Evolutionary conservation across 129 eudicot species (phyloP).

Genomic region (Erigeron canadensis): DNA sequence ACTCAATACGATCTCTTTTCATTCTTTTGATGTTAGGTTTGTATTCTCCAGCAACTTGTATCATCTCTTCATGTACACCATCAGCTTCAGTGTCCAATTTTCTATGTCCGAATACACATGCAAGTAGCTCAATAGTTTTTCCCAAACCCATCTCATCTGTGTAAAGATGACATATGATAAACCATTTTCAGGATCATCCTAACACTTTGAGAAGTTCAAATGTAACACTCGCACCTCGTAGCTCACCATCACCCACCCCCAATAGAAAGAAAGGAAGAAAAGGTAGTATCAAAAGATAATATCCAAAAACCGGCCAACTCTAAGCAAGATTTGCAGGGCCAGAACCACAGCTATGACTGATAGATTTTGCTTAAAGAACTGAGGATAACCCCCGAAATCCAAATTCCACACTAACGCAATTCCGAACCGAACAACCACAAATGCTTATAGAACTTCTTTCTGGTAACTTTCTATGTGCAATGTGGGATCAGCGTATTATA

Average conservation of each 20-base stretch:
- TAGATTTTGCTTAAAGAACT: background rate
- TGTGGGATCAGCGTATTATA: background rate
- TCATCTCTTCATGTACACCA: slow-evolving; percentile 29
- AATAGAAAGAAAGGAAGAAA: no score
- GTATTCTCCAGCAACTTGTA: slow-evolving; percentile 30
- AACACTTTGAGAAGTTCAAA: background rate
- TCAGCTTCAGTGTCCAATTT: slow-evolving; percentile 46
- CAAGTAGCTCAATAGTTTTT: slow-evolving; percentile 93
- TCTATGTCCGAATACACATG: slow-evolving; percentile 78
- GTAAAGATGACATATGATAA: background rate
- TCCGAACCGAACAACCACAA: background rate
- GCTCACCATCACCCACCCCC: background rate
- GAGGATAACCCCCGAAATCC: background rate
- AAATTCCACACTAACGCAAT: background rate
- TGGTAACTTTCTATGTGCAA: background rate
- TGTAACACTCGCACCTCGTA: background rate
- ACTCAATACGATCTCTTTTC: slow-evolving; percentile 87
- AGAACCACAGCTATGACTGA: background rate
- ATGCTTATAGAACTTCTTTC: background rate
- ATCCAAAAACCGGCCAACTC: background rate
- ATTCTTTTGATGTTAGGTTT: slow-evolving; percentile 50
- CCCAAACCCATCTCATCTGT: slow-evolving; percentile 99
- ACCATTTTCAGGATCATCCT: slow-evolving; percentile 22
- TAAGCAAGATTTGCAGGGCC: background rate
- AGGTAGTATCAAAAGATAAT: background rate